Evolutionary conservation across 2,329 filamentous ascomycete genomes (phyloP), one percentile per base, ranked within the genome.

Genomic region (Chaetomiaceae sp.): DNA sequence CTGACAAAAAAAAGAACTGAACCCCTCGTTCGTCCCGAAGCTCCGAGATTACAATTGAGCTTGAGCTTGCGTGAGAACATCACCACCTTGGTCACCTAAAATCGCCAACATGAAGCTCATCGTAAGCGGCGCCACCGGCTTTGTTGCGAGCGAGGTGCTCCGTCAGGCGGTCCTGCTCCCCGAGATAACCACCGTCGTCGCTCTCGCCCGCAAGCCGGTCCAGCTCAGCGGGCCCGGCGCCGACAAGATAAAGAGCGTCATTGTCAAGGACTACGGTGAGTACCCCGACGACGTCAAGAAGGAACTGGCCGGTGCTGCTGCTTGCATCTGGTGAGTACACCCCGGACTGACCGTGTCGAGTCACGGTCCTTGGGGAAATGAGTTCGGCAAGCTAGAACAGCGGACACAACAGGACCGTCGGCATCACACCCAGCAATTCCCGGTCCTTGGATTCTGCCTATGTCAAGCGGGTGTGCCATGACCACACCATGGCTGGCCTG

Each of bases 101-200:
- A 27, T 27, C 25, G 10, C 25, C 25, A 10, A 27, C 6, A 75
- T 75, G 72, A 75, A 73, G 53, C 59, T 75, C 35, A 66, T 75
- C 20, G 59, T 74, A 14, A 62, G 66, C 10, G 73, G 73, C 2
- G 67, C 70, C 4, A 72, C 67, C 0, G 73, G 73, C 47, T 71
- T 68, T 35, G 63, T 75, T 2, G 73, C 63, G 33, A 65, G 58
- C 31, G 73, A 75, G 47, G 52, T 77, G 21, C 56, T 76, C 40
- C 71, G 71, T 12, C 72, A 75, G 46, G 68, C 68, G 19, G 60
- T 75, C 5, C 58, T 54, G 4, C 60, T 61, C 25, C 63, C 65
- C 0, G 54, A 62, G 5, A 63, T 76, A 47, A 70, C 67, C 0
- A 66, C 68, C 8, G 57, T 77, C 19, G 57, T 76, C 10, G 72